phyloP scores from a whole-genome alignment of 2,329 filamentous ascomycete genomes.

The Colletotrichum sojae region DNA sequence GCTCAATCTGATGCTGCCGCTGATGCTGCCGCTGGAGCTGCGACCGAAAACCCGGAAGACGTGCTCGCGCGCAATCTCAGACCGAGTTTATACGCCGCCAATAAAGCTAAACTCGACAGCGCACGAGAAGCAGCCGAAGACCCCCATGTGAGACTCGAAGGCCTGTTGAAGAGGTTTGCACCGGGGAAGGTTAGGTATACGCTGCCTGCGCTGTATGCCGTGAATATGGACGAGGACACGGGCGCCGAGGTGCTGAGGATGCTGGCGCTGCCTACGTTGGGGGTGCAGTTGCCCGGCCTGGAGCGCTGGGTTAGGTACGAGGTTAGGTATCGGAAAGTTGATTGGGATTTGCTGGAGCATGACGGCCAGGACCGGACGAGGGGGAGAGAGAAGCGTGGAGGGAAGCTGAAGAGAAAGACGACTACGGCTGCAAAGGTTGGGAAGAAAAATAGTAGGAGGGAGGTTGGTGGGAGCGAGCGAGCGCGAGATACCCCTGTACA shows the following conservation, averaged over 20 bases:
- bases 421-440: background rate
- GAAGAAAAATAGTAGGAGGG: too few species aligned
- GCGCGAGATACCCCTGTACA: constrained; percentile 26
- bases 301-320: constrained; percentile 65
- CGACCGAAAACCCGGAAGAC: background rate
- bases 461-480: background rate
- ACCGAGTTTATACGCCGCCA: background rate
- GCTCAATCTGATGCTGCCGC: constrained; percentile 34
- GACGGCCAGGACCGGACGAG: background rate
- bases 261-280: constrained; percentile 68
- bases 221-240: constrained; percentile 46
- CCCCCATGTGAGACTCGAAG: constrained; percentile 53
- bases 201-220: constrained; percentile 67
- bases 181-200: constrained; percentile 70
- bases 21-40: background rate
- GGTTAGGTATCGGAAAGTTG: constrained; percentile 65
- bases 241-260: constrained; percentile 53
- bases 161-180: constrained; percentile 63
- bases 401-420: background rate
- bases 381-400: background rate
- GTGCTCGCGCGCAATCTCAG: background rate
- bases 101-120: background rate
- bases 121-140: constrained; percentile 28
- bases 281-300: constrained; percentile 61
- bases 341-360: constrained; percentile 54